Evolutionary conservation across 306 rosid genomes (phyloP), one percentile per base, ranked within the genome.

Genomic region (Hippophae rhamnoides): DNA sequence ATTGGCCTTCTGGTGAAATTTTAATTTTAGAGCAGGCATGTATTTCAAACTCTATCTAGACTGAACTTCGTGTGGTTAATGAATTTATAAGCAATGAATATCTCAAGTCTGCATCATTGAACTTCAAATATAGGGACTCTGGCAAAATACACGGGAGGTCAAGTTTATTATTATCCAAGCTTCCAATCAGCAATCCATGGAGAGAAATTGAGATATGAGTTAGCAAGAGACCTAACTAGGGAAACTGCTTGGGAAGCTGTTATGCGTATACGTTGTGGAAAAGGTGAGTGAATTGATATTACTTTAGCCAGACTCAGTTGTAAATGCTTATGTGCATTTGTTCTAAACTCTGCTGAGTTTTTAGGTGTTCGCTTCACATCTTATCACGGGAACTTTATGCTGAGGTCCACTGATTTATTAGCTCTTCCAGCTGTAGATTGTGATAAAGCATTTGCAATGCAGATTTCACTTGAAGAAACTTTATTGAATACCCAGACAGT

Each of bases 201-300:
- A 72, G 84, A 86, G 72, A 93, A 93, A 76, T 81, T 93, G 80
- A 88, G 86, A 65, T 74, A 86, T 47, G 99, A 93, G 68, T 82
- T 93, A 77, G 72, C 90, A 67, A 88, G 99, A 76, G 97, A 89
- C 68, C 92, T 93, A 61, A 93, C 85, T 9, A 84, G 97, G 78
- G 99, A 93, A 74, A 93, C 97, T 70, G 99, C 95, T 58, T 93
- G 99, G 99, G 99, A 93, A 84, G 86, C 99, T 75, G 99, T 88
- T 41, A 72, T 93, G 95, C 99, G 99, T 57, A 79, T 88, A 66
- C 81, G 99, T 77, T 89, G 97, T 64, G 97, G 93, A 69, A 93
- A 93, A 82, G 99, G 99, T 93, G 45, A 64, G 74, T 58, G 60
- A 55, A 54, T 76, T 65, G 1, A 49, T 49, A 65, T 41, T 76